Base-by-base conservation (phyloP, 139 green algal species). In the Coelastrella sp. region DNA sequence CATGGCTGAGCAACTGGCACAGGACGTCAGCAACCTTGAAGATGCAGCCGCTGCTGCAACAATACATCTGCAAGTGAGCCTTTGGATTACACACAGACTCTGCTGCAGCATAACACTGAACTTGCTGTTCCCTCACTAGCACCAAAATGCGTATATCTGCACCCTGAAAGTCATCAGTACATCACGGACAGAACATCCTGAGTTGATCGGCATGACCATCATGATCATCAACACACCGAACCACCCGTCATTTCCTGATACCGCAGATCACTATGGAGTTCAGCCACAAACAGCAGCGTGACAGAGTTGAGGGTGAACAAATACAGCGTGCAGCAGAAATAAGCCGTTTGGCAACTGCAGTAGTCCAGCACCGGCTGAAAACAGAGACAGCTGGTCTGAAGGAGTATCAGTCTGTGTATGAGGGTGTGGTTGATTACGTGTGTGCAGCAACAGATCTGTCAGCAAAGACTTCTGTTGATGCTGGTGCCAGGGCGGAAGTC, bases 241-340 rank as follows among this genome's bases (percentile, higher is more conserved):
- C 11, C 45, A 57, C 45, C 45, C 15, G 45, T 13, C 15, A 23
- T 13, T 57, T 57, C 11, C 45, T 57, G 45, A 13, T 57, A 57
- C 45, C 3, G 25, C 80, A 93, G 88, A 53, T 92, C 0, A 57
- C 87, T 17, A 88, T 93, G 78, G 90, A 91, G 34, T 77, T 75
- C 5, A 81, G 57, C 7, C 90, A 87, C 82, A 88, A 88, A 72
- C 79, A 90, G 60, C 90, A 93, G 83, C 81, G 86, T 7, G 72
- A 88, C 38, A 67, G 85, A 0, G 76, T 93, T 1, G 88, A 92
- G 25, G 53, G 9, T 4, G 85, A 92, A 62, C 66, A 83, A n/a
- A 4, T 40, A 4, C 85, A 92, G 71, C 78, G 91, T 86, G 87
- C 87, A 89, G 19, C 40, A 76, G 51, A 53, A 25, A 35, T 50